Evolutionary conservation across 2,329 filamentous ascomycete genomes (phyloP).

Genomic region (Fusarium metavorans): DNA sequence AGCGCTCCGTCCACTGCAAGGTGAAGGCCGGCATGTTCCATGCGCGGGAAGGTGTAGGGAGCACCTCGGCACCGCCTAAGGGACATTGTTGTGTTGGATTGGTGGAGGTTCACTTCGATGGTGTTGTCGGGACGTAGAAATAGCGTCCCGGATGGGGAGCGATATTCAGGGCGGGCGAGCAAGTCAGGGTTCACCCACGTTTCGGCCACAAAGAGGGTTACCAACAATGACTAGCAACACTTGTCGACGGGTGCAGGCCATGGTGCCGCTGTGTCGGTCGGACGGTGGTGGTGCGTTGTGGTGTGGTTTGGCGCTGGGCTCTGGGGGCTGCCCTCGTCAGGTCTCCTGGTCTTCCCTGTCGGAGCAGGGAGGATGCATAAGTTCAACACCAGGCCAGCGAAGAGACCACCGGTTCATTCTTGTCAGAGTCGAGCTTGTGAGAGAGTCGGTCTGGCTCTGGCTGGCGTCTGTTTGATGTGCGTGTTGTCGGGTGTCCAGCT

Average conservation of each 20-base stretch:
- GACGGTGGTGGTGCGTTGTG: constrained; percentile 44
- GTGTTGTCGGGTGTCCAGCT: constrained; percentile 12
- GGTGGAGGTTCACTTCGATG: constrained; percentile 31
- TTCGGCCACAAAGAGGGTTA: constrained; percentile 16
- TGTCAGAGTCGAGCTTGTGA: constrained; percentile 7
- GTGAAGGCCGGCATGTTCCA: constrained; percentile 26
- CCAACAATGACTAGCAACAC: constrained; percentile 13
- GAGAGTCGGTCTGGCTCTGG: constrained; percentile 2
- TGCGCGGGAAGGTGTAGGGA: constrained; percentile 13
- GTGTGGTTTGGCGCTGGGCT: constrained; percentile 39
- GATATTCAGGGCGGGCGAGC: constrained; percentile 34
- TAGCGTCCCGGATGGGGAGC: constrained; percentile 22
- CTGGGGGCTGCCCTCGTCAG: constrained; percentile 22
- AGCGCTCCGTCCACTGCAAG: constrained; percentile 6
- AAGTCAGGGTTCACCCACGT: constrained; percentile 35
- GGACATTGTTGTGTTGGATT: constrained; percentile 27
- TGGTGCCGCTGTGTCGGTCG: constrained; percentile 38
- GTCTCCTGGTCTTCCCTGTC: constrained; percentile 31
- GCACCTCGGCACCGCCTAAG: constrained; percentile 8
- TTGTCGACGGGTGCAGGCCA: constrained; percentile 21
- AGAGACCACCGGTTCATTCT: constrained; percentile 27
- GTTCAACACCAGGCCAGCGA: constrained; percentile 18
- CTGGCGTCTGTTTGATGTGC: constrained; percentile 11
- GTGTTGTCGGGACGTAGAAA: constrained; percentile 30
- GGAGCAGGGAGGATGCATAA: constrained; percentile 29